Conservation (phyloP, 1,284 basidiomycete species). For the Moniliella sp. region DNA sequence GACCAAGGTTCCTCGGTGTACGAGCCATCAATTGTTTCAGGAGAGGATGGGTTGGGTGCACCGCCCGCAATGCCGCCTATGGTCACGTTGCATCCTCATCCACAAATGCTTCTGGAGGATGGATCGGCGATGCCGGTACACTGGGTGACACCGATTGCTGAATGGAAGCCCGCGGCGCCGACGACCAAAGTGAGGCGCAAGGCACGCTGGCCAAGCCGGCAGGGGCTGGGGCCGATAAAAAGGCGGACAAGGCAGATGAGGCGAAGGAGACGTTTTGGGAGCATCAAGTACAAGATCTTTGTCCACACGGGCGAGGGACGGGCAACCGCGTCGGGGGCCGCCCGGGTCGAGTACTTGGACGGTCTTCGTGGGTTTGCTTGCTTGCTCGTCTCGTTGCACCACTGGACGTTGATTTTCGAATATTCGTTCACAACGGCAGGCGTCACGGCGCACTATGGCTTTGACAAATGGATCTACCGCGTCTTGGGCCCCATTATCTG, state of each 20-base stretch:
- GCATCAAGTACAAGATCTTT: too few species aligned
- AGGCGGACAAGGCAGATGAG: too few species aligned
- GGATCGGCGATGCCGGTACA: slow-evolving; percentile 1
- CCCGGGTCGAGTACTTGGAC: slow-evolving; percentile 22
- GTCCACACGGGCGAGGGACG: slow-evolving; percentile 11
- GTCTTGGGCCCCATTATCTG: slow-evolving; percentile 13
- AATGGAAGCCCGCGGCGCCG: too few species aligned
- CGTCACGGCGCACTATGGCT: slow-evolving; percentile 8
- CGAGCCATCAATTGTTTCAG: too few species aligned
- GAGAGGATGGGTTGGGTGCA: too few species aligned
- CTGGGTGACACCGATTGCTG: background rate
- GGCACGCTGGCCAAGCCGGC: background rate
- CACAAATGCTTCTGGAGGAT: too few species aligned
- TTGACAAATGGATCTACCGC: slow-evolving; percentile 17
- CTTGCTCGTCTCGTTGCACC: slow-evolving; percentile 22
- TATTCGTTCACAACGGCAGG: slow-evolving; percentile 9
- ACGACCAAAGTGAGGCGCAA: background rate
- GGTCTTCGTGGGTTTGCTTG: slow-evolving; percentile 24
- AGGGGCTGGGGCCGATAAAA: background rate
- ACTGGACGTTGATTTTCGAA: slow-evolving; percentile 25
- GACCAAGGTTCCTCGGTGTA: too few species aligned
- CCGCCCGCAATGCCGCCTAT: too few species aligned
- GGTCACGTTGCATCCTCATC: too few species aligned
- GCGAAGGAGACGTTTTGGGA: too few species aligned
- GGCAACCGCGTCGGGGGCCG: slow-evolving; percentile 13